A percentile compares a stretch with the other conserved stretches of the same genome.
Conservation (phyloP, 2,329 filamentous ascomycete species). For the Setomelanomma holmii region DNA sequence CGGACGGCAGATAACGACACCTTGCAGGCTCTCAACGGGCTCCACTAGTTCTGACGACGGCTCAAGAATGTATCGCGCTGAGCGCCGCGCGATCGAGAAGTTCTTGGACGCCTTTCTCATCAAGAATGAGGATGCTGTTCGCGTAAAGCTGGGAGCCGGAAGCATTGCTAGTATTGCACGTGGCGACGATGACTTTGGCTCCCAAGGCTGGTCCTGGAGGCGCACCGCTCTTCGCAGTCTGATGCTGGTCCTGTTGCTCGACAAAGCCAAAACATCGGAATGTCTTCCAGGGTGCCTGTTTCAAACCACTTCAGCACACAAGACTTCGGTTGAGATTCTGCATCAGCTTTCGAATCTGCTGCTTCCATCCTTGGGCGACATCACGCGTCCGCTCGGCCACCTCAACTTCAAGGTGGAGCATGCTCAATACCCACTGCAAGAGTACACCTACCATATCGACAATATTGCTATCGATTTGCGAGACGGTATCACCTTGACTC, state of each 20-base stretch:
- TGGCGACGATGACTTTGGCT: conserved; percentile 51
- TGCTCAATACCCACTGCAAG: conserved; percentile 64
- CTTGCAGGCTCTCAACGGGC: conserved; percentile 45
- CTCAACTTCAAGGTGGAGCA: conserved; percentile 63
- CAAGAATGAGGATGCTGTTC: conserved; percentile 63
- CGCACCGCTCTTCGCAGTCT: conserved; percentile 65
- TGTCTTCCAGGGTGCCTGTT: conserved; percentile 57
- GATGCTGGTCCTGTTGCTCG: conserved; percentile 66
- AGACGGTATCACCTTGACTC: conserved; percentile 66
- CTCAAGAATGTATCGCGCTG: conserved; percentile 42
- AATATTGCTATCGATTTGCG: conserved; percentile 69
- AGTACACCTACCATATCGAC: conserved; percentile 64
- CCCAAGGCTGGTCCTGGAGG: conserved; percentile 58
- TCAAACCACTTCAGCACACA: conserved; percentile 58
- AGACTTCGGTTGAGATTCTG: conserved; percentile 63
- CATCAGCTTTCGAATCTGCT: conserved; percentile 61
- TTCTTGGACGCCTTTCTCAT: conserved; percentile 67
- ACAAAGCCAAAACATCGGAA: conserved; percentile 57
- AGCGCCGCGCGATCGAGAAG: conserved; percentile 55
- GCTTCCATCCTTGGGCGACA: conserved; percentile 65
- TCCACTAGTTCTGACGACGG: conserved; percentile 45
- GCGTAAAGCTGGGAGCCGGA: conserved; percentile 45
- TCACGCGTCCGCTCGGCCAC: conserved; percentile 62
- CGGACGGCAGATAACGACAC: conserved; percentile 58
- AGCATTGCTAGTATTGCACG: conserved; percentile 50